These are phyloP conservation scores for Saccharomycopsis sp. DNA, from an alignment of 805 yeast genomes.

Conservation along the genomic window DNA sequence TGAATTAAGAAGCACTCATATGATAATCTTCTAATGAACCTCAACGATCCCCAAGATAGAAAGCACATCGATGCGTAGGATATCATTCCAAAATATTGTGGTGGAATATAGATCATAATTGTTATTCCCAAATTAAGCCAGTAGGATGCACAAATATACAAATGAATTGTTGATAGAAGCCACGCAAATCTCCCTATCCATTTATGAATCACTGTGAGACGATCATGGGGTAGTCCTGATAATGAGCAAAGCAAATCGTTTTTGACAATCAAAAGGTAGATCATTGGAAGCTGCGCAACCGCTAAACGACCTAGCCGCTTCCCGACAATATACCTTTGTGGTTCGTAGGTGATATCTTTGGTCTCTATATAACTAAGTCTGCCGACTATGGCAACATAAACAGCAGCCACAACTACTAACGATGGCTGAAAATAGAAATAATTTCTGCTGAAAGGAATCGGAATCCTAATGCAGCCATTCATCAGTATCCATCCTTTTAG, in stretches of 20 bases:
- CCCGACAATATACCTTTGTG: conserved; percentile 34
- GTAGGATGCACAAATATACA: conserved; percentile 30
- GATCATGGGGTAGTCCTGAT: conserved; percentile 38
- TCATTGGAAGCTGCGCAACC: conserved; percentile 34
- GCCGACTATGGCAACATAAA: conserved; percentile 29
- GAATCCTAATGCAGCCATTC: conserved; percentile 28
- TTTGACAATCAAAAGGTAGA: conserved; percentile 34
- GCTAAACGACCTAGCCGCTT: conserved; percentile 38
- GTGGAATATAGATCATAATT: conserved; percentile 40
- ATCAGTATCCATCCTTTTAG: conserved; percentile 28
- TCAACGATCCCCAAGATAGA: conserved; percentile 33
- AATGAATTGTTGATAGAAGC: conserved; percentile 32
- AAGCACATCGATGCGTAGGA: conserved; percentile 35
- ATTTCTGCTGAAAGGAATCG: conserved; percentile 23
- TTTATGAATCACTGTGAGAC: conserved; percentile 35
- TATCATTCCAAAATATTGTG: conserved; percentile 45
- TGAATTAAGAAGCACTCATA: conserved; percentile 40
- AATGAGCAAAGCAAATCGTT: conserved; percentile 34
- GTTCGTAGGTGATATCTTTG: conserved; percentile 35
- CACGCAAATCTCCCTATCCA: conserved; percentile 40
- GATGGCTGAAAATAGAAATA: conserved; percentile 38
- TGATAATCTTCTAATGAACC: conserved; percentile 33
- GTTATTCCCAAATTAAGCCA: conserved; percentile 36
- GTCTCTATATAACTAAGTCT: conserved; percentile 31
- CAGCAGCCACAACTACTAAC: conserved; percentile 27